Evolutionary conservation across 805 yeast species (phyloP).

Genomic region (Hemisphaericaspora nanyangensis): DNA sequence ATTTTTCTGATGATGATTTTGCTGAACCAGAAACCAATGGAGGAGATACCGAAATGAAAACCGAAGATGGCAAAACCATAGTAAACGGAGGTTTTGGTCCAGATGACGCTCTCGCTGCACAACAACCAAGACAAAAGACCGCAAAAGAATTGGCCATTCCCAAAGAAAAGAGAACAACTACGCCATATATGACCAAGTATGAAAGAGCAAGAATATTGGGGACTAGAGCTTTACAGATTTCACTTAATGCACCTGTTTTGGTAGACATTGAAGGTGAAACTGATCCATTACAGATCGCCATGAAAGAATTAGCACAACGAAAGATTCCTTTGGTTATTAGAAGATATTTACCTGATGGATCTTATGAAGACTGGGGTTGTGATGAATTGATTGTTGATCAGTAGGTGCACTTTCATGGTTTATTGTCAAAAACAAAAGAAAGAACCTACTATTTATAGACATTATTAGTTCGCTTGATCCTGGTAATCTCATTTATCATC

Average conservation of each 20-base stretch:
- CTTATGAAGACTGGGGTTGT: constrained; percentile 98
- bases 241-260: constrained; percentile 97
- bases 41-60: constrained; percentile 43
- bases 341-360: constrained; percentile 94
- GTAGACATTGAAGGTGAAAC: constrained; percentile 99
- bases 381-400: constrained; percentile 93
- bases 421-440: too few species aligned
- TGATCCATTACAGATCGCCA: constrained; percentile 95
- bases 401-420: constrained; percentile 25
- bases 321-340: constrained; percentile 94
- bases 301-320: constrained; percentile 92
- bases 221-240: constrained; percentile 94
- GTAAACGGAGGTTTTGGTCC: constrained; percentile 69
- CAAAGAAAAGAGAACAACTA: constrained; percentile 83
- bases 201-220: constrained; percentile 98
- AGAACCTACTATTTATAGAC: too few species aligned
- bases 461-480: too few species aligned
- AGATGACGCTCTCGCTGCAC: constrained; percentile 44
- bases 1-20: constrained; percentile 71
- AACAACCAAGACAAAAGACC: constrained; percentile 39
- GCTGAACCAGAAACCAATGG: constrained; percentile 24
- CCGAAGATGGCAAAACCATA: constrained; percentile 71
- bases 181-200: constrained; percentile 98
- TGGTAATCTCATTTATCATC: too few species aligned
- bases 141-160: constrained; percentile 82